phyloP scores from a whole-genome alignment of 768 basidiomycete species.

The Termitomyces sp. region DNA sequence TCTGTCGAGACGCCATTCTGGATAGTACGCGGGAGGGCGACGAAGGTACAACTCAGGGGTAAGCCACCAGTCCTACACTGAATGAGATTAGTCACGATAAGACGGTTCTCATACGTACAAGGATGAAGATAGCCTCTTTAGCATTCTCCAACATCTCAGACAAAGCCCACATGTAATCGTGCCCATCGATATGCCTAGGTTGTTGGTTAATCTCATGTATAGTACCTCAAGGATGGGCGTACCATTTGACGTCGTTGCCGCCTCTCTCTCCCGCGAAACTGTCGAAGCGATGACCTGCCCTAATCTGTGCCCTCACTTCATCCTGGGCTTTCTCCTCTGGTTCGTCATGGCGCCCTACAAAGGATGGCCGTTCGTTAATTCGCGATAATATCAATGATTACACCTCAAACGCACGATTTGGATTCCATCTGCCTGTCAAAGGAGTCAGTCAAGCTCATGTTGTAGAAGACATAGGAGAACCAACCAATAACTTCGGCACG shows the following conservation, averaged over 20 bases:
- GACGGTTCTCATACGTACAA: conserved; percentile 36
- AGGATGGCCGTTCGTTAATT: not conserved
- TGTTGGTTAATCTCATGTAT: not conserved
- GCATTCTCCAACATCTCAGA: conserved; percentile 86
- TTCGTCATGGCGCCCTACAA: conserved; percentile 37
- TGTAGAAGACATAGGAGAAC: not conserved
- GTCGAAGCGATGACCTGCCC: conserved; percentile 73
- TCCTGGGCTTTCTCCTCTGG: conserved; percentile 71
- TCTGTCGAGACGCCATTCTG: conserved; percentile 86
- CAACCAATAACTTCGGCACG: conserved; percentile 34
- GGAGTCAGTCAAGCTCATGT: not conserved
- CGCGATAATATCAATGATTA: not conserved
- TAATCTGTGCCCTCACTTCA: conserved; percentile 68
- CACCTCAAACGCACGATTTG: conserved; percentile 35
- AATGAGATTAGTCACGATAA: not conserved
- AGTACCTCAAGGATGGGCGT: conserved; percentile 1
- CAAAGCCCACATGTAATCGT: conserved; percentile 95
- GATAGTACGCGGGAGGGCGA: conserved; percentile 80
- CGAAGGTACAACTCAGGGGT: conserved; percentile 93
- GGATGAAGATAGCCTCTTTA: conserved; percentile 81
- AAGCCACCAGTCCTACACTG: conserved; percentile 81
- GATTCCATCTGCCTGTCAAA: conserved; percentile 36
- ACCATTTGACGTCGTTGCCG: conserved; percentile 83
- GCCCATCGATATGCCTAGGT: conserved; percentile 82
- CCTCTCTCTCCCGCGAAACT: conserved; percentile 76